Evolutionary conservation across 78 protist species (phyloP).

Genomic region (Dictyostelium brefeldianum): DNA sequence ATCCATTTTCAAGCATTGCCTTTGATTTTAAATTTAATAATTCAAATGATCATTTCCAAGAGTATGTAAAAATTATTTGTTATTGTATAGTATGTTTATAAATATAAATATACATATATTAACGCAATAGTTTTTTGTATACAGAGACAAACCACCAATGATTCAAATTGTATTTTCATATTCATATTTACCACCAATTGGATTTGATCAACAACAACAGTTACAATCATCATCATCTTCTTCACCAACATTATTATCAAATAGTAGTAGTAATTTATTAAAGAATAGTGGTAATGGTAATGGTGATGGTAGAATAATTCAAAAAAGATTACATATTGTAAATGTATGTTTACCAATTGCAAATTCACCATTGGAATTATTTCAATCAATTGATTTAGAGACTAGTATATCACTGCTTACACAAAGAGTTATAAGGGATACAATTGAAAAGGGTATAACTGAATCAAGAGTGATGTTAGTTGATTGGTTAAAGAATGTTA

Average conservation of each 20-base stretch:
- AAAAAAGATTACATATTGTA: slow-evolving; percentile 40
- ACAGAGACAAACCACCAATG: slow-evolving; percentile 26
- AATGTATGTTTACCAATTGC: slow-evolving; percentile 11
- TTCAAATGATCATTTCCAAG: neutral
- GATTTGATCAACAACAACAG: neutral
- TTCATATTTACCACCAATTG: slow-evolving; percentile 34
- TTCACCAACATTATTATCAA: neutral
- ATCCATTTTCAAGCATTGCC: slow-evolving; percentile 37
- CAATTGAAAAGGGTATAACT: slow-evolving; percentile 40
- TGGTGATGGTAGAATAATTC: slow-evolving; percentile 30
- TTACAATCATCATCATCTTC: neutral
- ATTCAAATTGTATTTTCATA: slow-evolving; percentile 71
- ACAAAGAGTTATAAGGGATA: slow-evolving; percentile 22
- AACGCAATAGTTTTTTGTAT: neutral
- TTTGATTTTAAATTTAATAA: slow-evolving; percentile 69
- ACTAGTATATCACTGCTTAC: slow-evolving; percentile 47
- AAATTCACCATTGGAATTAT: slow-evolving; percentile 17
- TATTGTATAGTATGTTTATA: neutral
- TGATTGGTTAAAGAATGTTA: slow-evolving; percentile 39
- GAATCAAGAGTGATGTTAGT: neutral
- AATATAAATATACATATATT: neutral
- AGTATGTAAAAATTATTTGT: neutral
- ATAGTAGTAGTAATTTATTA: neutral
- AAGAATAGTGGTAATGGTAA: neutral
- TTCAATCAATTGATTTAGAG: slow-evolving; percentile 46